phyloP scores from a whole-genome alignment of 1,139 yeast species.

The Candida pseudoviswanathii region DNA sequence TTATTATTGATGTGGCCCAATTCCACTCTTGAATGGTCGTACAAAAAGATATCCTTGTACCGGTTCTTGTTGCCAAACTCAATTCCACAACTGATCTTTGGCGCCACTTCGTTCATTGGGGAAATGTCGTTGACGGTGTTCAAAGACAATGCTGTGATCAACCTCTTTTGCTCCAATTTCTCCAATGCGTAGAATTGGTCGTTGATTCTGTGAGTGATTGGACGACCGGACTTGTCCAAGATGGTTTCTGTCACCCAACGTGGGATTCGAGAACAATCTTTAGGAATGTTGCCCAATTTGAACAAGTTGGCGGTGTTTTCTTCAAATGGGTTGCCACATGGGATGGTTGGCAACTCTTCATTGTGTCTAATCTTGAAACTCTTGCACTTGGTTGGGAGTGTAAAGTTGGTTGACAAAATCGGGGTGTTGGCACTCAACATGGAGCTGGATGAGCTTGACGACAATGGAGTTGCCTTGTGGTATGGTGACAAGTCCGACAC shows the following conservation, averaged over 20 bases:
- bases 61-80: slow-evolving; percentile 68
- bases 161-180: slow-evolving; percentile 32
- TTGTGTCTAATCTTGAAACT: slow-evolving; percentile 45
- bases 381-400: slow-evolving; percentile 25
- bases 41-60: slow-evolving; percentile 49
- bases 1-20: slow-evolving; percentile 23
- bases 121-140: slow-evolving; percentile 9
- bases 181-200: slow-evolving; percentile 31
- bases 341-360: slow-evolving; percentile 29
- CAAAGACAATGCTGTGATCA: slow-evolving; percentile 30
- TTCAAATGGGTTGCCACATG: slow-evolving; percentile 9
- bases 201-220: slow-evolving; percentile 23
- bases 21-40: slow-evolving; percentile 65
- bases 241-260: slow-evolving; percentile 18
- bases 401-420: slow-evolving; percentile 29
- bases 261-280: slow-evolving; percentile 17
- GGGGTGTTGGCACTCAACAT: slow-evolving; percentile 22
- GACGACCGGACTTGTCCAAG: slow-evolving; percentile 11
- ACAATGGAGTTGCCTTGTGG: slow-evolving; percentile 5
- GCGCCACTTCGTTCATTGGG: slow-evolving; percentile 18
- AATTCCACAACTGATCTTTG: slow-evolving; percentile 53
- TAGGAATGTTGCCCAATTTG: slow-evolving; percentile 13
- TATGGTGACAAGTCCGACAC: slow-evolving; percentile 12
- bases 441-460: slow-evolving; percentile 10
- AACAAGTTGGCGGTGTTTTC: slow-evolving; percentile 12